Conservation (phyloP, 2,329 filamentous ascomycete species). For the Rhynchosporium secalis region DNA sequence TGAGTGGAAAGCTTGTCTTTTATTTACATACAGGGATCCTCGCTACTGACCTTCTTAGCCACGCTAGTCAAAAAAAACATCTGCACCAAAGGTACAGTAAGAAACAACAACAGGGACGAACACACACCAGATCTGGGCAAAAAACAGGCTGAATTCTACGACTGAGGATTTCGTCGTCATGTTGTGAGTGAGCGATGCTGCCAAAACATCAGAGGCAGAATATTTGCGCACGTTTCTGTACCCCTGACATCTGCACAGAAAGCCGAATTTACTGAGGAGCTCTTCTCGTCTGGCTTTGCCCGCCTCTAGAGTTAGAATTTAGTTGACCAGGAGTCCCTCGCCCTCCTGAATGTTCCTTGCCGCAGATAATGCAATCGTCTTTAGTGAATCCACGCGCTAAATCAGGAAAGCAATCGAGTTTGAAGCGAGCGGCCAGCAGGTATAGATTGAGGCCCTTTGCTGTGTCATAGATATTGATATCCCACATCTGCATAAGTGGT, state of each 20-base stretch:
- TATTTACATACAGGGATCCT: no score
- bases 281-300: neutral
- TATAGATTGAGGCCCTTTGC: neutral
- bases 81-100: no score
- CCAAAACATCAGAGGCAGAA: neutral
- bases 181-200: neutral
- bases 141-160: no score
- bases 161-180: neutral
- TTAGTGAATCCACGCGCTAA: slow-evolving; percentile 1
- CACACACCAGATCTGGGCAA: no score
- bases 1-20: no score
- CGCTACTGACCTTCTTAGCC: no score
- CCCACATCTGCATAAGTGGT: neutral
- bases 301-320: neutral
- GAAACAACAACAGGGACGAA: no score
- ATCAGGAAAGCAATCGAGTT: slow-evolving; percentile 17
- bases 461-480: slow-evolving; percentile 7
- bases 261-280: neutral
- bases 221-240: neutral
- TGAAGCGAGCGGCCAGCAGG: slow-evolving; percentile 9
- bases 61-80: no score
- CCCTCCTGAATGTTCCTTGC: slow-evolving; percentile 5
- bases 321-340: slow-evolving; percentile 15
- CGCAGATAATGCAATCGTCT: slow-evolving; percentile 3
- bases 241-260: neutral